These are phyloP conservation scores for Dryas integrifolia DNA, from an alignment of 331 rosid species.

Conservation along the genomic window DNA sequence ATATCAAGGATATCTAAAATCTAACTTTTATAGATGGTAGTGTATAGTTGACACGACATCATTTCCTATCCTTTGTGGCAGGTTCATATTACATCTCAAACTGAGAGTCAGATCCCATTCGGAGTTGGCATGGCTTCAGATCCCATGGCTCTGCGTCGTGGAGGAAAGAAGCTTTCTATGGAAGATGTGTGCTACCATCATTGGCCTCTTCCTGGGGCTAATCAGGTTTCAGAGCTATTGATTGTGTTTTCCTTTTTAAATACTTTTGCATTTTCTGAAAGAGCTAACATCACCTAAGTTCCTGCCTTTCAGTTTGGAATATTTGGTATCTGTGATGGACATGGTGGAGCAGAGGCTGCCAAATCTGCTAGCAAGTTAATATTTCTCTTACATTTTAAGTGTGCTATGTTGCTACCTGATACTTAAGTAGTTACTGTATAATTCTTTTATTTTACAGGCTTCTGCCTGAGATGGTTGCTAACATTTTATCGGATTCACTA, in stretches of 20 bases:
- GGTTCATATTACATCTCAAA: slow-evolving; percentile 69
- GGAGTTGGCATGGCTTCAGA: slow-evolving; percentile 92
- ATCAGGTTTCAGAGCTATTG: slow-evolving; percentile 58
- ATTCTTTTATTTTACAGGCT: slow-evolving; percentile 34
- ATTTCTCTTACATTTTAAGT: slow-evolving; percentile 33
- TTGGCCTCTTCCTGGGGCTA: slow-evolving; percentile 96
- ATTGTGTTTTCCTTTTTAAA: slow-evolving; percentile 10
- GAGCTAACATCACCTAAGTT: slow-evolving; percentile 32
- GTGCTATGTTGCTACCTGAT: slow-evolving; percentile 18
- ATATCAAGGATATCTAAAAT: not conserved
- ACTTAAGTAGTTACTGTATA: slow-evolving; percentile 16
- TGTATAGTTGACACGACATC: not conserved
- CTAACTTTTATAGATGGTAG: not conserved
- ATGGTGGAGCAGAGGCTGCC: slow-evolving; percentile 91
- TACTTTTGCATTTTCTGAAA: slow-evolving; percentile 25
- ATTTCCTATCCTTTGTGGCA: slow-evolving; percentile 35
- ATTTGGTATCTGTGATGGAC: slow-evolving; percentile 92
- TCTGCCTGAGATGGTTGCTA: slow-evolving; percentile 66
- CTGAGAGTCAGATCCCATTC: slow-evolving; percentile 58
- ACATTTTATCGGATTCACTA: slow-evolving; percentile 64
- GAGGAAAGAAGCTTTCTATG: slow-evolving; percentile 84
- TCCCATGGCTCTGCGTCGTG: slow-evolving; percentile 96
- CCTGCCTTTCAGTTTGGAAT: slow-evolving; percentile 80
- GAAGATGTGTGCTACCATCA: slow-evolving; percentile 89
- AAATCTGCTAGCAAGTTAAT: slow-evolving; percentile 93